phyloP scores from a whole-genome alignment of 2,329 filamentous ascomycete genomes.

The Mycosphaerella sp. region DNA sequence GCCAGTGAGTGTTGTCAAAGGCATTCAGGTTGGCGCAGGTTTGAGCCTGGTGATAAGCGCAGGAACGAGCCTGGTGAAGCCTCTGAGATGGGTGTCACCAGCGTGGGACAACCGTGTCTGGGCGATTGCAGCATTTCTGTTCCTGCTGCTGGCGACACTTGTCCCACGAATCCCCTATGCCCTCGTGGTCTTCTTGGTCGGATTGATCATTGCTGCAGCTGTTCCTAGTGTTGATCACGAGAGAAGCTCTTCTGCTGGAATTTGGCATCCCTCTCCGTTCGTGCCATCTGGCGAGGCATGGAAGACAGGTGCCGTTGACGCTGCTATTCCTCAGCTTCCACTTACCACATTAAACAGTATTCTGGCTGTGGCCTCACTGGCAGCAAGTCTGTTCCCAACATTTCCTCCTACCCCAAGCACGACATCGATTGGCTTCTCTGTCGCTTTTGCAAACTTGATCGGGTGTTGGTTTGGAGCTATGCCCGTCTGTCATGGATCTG shows the following conservation, averaged over 20 bases:
- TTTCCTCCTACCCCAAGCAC: constrained; percentile 55
- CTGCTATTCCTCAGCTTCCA: constrained; percentile 77
- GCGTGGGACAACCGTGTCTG: constrained; percentile 71
- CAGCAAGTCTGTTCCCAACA: constrained; percentile 65
- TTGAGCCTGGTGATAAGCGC: constrained; percentile 75
- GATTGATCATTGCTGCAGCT: constrained; percentile 55
- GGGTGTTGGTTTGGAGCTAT: constrained; percentile 91
- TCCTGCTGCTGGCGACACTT: constrained; percentile 61
- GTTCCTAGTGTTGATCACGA: constrained; percentile 34
- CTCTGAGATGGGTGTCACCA: constrained; percentile 61
- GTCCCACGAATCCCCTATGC: constrained; percentile 69
- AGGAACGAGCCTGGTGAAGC: constrained; percentile 59
- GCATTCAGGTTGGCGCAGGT: constrained; percentile 89
- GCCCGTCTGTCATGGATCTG: constrained; percentile 91
- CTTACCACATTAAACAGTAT: constrained; percentile 90
- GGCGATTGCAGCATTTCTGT: constrained; percentile 65
- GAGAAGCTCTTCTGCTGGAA: constrained; percentile 38
- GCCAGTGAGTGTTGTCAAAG: constrained; percentile 83
- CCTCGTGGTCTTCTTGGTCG: constrained; percentile 61
- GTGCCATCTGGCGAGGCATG: constrained; percentile 44
- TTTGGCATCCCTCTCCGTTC: constrained; percentile 55
- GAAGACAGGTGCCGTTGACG: constrained; percentile 54
- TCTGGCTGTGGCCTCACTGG: constrained; percentile 75
- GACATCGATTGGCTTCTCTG: constrained; percentile 72
- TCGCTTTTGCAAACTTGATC: constrained; percentile 74